Evolutionary conservation across 148 eudicot species (phyloP).

Genomic region (Arbutus unedo): DNA sequence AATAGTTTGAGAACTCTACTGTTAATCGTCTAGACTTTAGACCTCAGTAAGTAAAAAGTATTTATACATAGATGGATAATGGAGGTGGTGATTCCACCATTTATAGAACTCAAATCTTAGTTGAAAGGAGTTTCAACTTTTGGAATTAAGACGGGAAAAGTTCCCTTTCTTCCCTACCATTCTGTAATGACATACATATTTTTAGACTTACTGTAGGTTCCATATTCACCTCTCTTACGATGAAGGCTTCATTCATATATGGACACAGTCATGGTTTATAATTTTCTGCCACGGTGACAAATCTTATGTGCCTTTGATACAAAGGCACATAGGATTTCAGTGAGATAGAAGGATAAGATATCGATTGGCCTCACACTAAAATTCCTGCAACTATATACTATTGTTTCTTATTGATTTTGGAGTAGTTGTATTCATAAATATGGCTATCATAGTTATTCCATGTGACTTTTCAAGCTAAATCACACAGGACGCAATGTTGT

Average conservation of each 20-base stretch:
- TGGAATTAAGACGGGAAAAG: background rate
- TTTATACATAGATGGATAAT: background rate
- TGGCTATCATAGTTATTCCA: background rate
- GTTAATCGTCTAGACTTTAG: background rate
- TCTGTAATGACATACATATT: background rate
- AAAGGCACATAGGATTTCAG: background rate
- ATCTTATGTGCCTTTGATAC: background rate
- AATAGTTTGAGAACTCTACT: too few species aligned
- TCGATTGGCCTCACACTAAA: background rate
- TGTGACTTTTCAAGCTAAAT: conserved; percentile 5
- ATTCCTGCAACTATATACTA: background rate
- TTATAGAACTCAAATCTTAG: background rate
- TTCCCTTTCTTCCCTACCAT: background rate
- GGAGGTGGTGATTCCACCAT: background rate
- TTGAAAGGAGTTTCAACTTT: background rate
- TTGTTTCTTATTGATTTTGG: background rate
- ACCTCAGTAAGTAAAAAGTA: background rate
- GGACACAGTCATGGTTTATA: background rate
- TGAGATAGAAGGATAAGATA: background rate
- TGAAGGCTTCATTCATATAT: background rate
- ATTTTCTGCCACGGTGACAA: background rate
- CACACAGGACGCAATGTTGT: conserved; percentile 91
- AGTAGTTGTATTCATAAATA: background rate
- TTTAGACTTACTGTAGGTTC: background rate
- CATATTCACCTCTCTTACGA: background rate